Evolutionary conservation across 306 rosid genomes (phyloP).

Genomic region (Fragaria iinumae): DNA sequence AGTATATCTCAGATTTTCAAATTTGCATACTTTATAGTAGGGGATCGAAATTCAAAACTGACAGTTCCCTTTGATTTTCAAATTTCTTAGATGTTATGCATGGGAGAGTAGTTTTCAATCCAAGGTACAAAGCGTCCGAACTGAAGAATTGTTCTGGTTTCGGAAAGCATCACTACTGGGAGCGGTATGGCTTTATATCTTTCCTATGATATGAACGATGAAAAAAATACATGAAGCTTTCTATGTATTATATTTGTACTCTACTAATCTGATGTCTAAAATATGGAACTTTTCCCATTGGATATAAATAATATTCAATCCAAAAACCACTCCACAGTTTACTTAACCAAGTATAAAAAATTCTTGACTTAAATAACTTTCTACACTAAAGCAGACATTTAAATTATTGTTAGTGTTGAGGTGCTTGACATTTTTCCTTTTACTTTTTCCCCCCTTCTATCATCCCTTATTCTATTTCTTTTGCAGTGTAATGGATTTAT

Average conservation of each 20-base stretch:
- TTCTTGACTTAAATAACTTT: not conserved
- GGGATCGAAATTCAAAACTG: constrained; percentile 19
- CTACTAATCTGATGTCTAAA: not conserved
- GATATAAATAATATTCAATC: not conserved
- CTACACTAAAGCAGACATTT: not conserved
- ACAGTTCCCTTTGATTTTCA: constrained; percentile 27
- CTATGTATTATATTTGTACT: not conserved
- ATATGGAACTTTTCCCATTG: not conserved
- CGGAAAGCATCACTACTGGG: constrained; percentile 71
- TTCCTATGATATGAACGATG: constrained; percentile 3
- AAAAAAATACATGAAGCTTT: not conserved
- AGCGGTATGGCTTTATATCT: constrained; percentile 61
- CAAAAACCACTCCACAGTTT: not conserved
- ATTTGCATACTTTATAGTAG: not conserved
- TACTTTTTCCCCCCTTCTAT: not conserved
- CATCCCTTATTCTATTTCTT: constrained; percentile 24
- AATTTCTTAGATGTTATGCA: constrained; percentile 81
- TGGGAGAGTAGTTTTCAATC: constrained; percentile 98
- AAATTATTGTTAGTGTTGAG: not conserved
- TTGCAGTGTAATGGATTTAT: constrained; percentile 80
- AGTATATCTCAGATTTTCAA: constrained; percentile 45
- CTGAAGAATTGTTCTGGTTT: constrained; percentile 86
- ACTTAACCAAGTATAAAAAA: not conserved
- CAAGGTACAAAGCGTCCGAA: constrained; percentile 59
- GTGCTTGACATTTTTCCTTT: not conserved